A percentile compares a stretch with the other conserved stretches of the same genome.
Evolutionary conservation across 2,329 filamentous ascomycete genomes (phyloP).

Genomic region (Epichloe brachyelytri): DNA sequence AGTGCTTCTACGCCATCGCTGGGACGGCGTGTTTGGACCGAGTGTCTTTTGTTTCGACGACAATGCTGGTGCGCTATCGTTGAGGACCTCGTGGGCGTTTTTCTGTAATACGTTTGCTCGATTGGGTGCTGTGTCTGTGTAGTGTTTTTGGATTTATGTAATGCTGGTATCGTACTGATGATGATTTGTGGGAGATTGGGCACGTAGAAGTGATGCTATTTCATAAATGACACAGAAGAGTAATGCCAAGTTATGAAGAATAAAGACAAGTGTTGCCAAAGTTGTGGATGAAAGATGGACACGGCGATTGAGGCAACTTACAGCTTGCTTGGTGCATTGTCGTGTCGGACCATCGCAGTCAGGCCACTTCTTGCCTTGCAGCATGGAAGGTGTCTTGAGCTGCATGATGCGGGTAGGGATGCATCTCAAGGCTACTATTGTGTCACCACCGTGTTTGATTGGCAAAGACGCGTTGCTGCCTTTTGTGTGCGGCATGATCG

Average conservation of each 20-base stretch:
- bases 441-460: background rate
- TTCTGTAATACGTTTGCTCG: slow-evolving; percentile 5
- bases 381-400: background rate
- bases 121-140: background rate
- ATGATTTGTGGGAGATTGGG: background rate
- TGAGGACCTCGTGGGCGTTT: slow-evolving; percentile 34
- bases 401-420: background rate
- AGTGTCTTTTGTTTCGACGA: slow-evolving; percentile 27
- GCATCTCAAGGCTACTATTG: background rate
- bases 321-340: background rate
- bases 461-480: background rate
- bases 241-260: too few relatives aligned
- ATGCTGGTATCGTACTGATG: background rate
- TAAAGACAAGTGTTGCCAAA: too few relatives aligned
- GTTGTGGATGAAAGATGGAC: too few relatives aligned
- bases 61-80: slow-evolving; percentile 44
- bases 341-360: background rate
- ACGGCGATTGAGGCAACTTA: too few relatives aligned
- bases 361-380: background rate
- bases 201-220: too few relatives aligned
- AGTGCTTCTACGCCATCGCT: slow-evolving; percentile 44
- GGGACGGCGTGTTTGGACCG: slow-evolving; percentile 40
- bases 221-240: too few relatives aligned
- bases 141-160: background rate
- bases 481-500: background rate